Percentiles rank a stretch among this genome's conserved stretches.
These are phyloP conservation scores for Geotrichum histeridarum DNA, from an alignment of 1,139 yeast genomes.

Conservation along the genomic window DNA sequence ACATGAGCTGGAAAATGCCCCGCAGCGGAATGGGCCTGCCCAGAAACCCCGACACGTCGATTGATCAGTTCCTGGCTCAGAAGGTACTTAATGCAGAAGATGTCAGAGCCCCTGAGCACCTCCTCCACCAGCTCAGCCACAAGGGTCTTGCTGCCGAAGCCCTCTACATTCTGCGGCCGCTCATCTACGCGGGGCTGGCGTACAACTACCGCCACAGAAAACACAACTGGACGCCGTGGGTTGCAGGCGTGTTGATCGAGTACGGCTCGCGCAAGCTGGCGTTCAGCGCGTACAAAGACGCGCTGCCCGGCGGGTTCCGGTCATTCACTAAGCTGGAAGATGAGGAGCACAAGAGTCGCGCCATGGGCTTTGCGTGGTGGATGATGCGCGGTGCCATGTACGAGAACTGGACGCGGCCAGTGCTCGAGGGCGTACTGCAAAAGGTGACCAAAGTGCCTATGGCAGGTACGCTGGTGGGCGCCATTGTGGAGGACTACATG, in stretches of 20 bases:
- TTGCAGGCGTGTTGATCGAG: conserved; percentile 38
- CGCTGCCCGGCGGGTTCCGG: conserved; percentile 31
- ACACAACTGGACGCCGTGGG: conserved; percentile 41
- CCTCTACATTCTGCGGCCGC: conserved; percentile 38
- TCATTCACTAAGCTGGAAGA: conserved; percentile 36
- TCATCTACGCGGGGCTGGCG: conserved; percentile 36
- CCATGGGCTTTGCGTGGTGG: conserved; percentile 40
- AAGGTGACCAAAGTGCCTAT: conserved; percentile 33
- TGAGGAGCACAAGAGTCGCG: conserved; percentile 35
- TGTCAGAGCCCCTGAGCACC: conserved; percentile 33
- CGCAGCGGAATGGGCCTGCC: conserved; percentile 35
- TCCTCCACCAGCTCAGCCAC: conserved; percentile 31
- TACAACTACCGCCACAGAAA: conserved; percentile 25
- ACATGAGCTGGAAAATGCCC: conserved; percentile 31
- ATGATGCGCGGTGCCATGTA: conserved; percentile 40
- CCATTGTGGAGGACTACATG: conserved; percentile 39
- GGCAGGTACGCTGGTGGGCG: conserved; percentile 27
- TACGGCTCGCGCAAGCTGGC: conserved; percentile 32
- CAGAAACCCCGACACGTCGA: conserved; percentile 22
- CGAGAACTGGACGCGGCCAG: conserved; percentile 34
- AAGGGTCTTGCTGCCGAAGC: conserved; percentile 36
- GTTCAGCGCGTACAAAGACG: conserved; percentile 23
- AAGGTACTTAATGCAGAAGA: conserved; percentile 37
- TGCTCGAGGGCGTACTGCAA: conserved; percentile 28
- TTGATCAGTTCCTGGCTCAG: conserved; percentile 29